phyloP scores from a whole-genome alignment of 768 basidiomycete genomes.

The Cubamyces lactineus region DNA sequence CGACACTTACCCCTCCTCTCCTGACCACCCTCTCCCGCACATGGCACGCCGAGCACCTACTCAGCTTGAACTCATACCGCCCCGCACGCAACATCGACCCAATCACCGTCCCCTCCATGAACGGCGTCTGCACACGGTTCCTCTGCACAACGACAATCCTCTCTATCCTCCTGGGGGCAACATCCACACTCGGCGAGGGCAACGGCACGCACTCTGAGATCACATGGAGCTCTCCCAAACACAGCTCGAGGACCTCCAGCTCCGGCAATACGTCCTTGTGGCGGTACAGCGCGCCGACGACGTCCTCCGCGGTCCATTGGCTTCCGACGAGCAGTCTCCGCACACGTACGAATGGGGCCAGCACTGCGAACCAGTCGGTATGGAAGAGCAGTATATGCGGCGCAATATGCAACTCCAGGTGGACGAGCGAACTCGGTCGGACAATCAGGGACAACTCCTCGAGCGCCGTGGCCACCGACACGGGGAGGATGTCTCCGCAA shows the following conservation, averaged over 20 bases:
- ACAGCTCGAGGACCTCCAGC: conserved; percentile 1
- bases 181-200: not conserved
- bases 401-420: conserved; percentile 6
- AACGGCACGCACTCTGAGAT: not conserved
- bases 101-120: not conserved
- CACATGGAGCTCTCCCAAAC: not conserved
- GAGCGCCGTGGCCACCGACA: not conserved
- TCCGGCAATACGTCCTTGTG: not conserved
- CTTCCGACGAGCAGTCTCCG: conserved; percentile 1
- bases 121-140: not conserved
- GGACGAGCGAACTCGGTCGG: not conserved
- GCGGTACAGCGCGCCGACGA: not conserved
- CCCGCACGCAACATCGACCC: conserved; percentile 4
- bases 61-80: conserved; percentile 2
- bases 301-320: conserved; percentile 1
- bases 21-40: conserved; percentile 31
- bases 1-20: not conserved
- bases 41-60: conserved; percentile 11
- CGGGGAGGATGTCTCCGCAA: not conserved
- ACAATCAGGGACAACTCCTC: not conserved
- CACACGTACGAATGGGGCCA: not conserved
- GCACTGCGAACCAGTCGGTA: not conserved
- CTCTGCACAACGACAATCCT: conserved; percentile 1
- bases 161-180: not conserved
- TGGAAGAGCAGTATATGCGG: conserved; percentile 6